Evolutionary conservation across 768 basidiomycete genomes (phyloP).

Genomic region (Boletus vermiculosoides): DNA sequence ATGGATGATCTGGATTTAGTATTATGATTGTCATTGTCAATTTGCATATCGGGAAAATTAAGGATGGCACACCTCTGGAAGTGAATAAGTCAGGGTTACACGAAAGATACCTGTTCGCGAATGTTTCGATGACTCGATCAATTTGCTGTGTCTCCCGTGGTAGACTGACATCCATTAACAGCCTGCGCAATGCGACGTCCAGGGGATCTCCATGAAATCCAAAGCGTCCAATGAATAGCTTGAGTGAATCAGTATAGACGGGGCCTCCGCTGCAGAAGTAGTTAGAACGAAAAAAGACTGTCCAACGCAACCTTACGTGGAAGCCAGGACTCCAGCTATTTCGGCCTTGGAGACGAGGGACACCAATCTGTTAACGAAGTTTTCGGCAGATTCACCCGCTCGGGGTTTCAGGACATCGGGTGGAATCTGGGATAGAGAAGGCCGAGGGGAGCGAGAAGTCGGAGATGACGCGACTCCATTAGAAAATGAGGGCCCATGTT

Average conservation of each 20-base stretch:
- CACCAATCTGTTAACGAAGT: constrained; percentile 65
- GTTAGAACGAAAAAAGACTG: constrained; percentile 9
- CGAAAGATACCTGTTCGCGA: constrained; percentile 77
- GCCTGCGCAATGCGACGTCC: constrained; percentile 84
- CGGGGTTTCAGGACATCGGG: constrained; percentile 51
- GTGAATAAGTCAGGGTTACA: constrained; percentile 83
- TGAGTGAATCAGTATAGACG: constrained; percentile 68
- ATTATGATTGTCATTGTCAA: neutral
- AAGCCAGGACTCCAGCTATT: constrained; percentile 75
- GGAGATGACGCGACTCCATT: constrained; percentile 24
- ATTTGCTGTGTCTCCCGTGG: constrained; percentile 98
- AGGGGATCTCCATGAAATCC: constrained; percentile 78
- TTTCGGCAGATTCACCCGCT: constrained; percentile 65
- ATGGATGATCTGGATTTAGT: constrained; percentile 72
- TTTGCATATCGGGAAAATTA: neutral
- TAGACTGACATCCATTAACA: constrained; percentile 89
- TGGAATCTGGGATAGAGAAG: constrained; percentile 44
- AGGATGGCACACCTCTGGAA: constrained; percentile 57
- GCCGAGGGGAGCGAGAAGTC: constrained; percentile 41
- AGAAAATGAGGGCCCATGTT: constrained; percentile 7
- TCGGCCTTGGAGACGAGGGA: constrained; percentile 72
- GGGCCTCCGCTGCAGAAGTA: constrained; percentile 55
- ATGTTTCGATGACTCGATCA: constrained; percentile 95
- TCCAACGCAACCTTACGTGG: constrained; percentile 52
- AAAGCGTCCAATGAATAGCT: constrained; percentile 71